These are phyloP conservation scores for Aquilaria agallochum DNA, from an alignment of 441 rosid genomes.

Conservation along the genomic window DNA sequence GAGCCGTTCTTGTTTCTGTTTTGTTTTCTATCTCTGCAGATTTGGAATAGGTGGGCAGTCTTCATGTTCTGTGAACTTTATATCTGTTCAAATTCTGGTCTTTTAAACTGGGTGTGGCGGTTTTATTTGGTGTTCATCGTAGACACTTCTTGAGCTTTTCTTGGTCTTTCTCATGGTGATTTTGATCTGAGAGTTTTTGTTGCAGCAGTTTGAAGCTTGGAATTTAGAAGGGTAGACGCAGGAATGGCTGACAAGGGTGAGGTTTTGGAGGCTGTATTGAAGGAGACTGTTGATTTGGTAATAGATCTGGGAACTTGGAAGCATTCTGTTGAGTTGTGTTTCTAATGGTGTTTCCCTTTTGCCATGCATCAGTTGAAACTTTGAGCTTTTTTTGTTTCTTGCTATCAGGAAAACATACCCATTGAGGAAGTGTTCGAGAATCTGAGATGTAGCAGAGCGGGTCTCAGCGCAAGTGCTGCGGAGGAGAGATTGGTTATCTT, in stretches of 20 bases:
- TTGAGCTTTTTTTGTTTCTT: slow-evolving; percentile 8
- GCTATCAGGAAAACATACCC: slow-evolving; percentile 82
- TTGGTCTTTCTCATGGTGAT: slow-evolving; percentile 21
- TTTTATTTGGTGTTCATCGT: not conserved
- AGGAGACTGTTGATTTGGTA: slow-evolving; percentile 96
- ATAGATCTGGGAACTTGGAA: slow-evolving; percentile 47
- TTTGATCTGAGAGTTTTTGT: slow-evolving; percentile 7
- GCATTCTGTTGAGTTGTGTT: slow-evolving; percentile 20
- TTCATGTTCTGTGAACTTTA: slow-evolving; percentile 1
- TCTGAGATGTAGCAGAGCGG: slow-evolving; percentile 84
- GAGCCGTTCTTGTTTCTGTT: not conserved
- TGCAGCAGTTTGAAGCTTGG: slow-evolving; percentile 13
- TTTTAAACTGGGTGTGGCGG: slow-evolving; percentile 16
- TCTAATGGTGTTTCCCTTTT: slow-evolving; percentile 4
- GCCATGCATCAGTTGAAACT: not conserved
- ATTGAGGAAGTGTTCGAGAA: slow-evolving; percentile 90
- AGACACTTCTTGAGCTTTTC: slow-evolving; percentile 2
- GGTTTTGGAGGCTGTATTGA: slow-evolving; percentile 78
- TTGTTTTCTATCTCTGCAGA: slow-evolving; percentile 14
- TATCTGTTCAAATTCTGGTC: slow-evolving; percentile 11
- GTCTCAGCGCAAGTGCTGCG: slow-evolving; percentile 67
- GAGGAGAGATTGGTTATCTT: slow-evolving; percentile 81
- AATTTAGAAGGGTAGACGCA: slow-evolving; percentile 11
- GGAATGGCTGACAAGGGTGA: slow-evolving; percentile 67
- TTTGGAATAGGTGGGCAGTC: slow-evolving; percentile 29